Percentiles rank a stretch among this genome's conserved stretches.
Conservation (phyloP, 225 moss, liverwort and hornwort species). For the Marchantia polymorpha region DNA sequence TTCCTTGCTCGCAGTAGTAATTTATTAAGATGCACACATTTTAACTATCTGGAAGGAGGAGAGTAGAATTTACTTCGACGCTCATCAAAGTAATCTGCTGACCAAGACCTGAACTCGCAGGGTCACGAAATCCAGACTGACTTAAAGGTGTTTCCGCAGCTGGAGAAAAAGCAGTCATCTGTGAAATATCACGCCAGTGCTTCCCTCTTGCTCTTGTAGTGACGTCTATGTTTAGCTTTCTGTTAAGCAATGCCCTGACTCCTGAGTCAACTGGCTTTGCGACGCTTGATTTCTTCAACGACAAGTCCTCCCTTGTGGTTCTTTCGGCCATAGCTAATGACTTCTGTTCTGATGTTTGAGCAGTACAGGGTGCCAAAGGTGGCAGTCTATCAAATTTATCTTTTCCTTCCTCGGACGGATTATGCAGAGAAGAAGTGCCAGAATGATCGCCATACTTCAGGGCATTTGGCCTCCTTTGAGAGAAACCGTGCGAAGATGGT, state of each 20-base stretch:
- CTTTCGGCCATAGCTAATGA: background rate
- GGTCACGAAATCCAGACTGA: constrained; percentile 96
- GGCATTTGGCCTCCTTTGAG: constrained; percentile 14
- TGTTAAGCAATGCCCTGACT: constrained; percentile 15
- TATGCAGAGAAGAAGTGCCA: background rate
- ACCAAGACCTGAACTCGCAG: constrained; percentile 83
- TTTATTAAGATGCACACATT: background rate
- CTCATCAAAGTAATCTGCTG: constrained; percentile 94
- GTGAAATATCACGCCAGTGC: constrained; percentile 90
- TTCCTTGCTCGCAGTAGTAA: background rate
- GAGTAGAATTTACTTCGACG: constrained; percentile 60
- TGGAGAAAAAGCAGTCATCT: constrained; percentile 76
- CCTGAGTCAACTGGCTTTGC: background rate
- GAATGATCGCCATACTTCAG: background rate
- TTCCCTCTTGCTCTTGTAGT: constrained; percentile 33
- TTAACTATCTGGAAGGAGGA: background rate
- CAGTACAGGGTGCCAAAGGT: constrained; percentile 7
- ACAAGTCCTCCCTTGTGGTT: background rate
- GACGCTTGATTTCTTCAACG: background rate
- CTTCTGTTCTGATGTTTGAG: constrained; percentile 1
- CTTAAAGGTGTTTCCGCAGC: constrained; percentile 79
- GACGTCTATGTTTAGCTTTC: constrained; percentile 8
- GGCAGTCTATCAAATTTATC: background rate
- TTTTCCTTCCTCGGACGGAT: background rate
- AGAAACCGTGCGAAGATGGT: constrained; percentile 5